These are phyloP conservation scores for Phytophthora macrochlamydospora DNA, from an alignment of 352 stramenopile species.

Conservation along the genomic window DNA sequence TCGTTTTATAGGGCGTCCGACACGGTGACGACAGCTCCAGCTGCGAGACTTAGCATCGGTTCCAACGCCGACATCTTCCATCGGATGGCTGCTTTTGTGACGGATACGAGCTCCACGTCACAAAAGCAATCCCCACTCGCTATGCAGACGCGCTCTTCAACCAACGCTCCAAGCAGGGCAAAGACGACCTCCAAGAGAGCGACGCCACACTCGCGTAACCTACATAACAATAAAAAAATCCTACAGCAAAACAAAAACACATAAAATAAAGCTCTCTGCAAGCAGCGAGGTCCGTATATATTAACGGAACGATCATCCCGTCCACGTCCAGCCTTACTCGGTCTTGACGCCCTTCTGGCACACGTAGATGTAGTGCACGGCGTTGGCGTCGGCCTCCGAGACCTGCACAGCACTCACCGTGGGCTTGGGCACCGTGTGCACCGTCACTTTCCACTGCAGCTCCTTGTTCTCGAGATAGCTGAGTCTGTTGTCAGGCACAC, in stretches of 20 bases:
- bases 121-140: slow-evolving; percentile 22
- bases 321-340: slow-evolving; percentile 16
- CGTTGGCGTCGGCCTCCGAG: slow-evolving; percentile 93
- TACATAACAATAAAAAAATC: not conserved
- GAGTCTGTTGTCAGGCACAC: slow-evolving; percentile 95
- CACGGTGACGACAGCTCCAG: too few species aligned
- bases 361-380: slow-evolving; percentile 97
- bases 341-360: slow-evolving; percentile 90
- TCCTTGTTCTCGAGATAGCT: slow-evolving; percentile 97
- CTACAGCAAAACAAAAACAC: not conserved
- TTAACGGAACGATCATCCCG: slow-evolving; percentile 1
- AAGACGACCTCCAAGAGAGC: not conserved
- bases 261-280: not conserved
- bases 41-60: not conserved
- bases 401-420: slow-evolving; percentile 94
- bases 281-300: slow-evolving; percentile 10
- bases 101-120: slow-evolving; percentile 2
- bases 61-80: slow-evolving; percentile 19
- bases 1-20: too few species aligned
- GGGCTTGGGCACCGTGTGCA: slow-evolving; percentile 96
- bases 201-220: not conserved
- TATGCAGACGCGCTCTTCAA: slow-evolving; percentile 36
- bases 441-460: slow-evolving; percentile 93
- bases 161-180: not conserved
- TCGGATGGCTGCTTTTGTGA: slow-evolving; percentile 33